Percentiles rank a stretch among this genome's conserved stretches.
These are phyloP conservation scores for Abrus pulchellus DNA, from an alignment of 306 rosid species.

Conservation along the genomic window DNA sequence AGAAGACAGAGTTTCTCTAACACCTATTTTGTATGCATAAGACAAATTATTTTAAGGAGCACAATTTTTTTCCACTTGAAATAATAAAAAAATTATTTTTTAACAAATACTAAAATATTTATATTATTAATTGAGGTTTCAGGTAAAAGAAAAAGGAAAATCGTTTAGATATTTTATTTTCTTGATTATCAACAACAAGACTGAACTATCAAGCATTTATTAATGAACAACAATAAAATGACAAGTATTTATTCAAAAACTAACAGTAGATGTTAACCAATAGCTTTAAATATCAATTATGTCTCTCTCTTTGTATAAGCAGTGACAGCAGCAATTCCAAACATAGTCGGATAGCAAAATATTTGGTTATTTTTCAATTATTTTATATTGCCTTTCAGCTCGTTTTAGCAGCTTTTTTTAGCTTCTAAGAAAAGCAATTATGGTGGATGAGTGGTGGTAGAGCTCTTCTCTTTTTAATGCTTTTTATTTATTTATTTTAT, in stretches of 20 bases:
- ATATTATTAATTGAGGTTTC: background rate
- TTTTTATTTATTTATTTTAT: background rate
- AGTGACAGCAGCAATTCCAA: background rate
- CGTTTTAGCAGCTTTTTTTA: conserved; percentile 49
- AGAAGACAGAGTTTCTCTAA: no score
- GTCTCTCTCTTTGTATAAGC: background rate
- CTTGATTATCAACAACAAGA: background rate
- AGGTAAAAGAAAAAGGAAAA: background rate
- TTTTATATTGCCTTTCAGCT: conserved; percentile 28
- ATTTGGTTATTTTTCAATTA: background rate
- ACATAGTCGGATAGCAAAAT: background rate
- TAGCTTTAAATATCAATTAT: background rate
- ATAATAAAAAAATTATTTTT: no score
- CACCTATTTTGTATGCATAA: no score
- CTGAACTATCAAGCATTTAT: background rate
- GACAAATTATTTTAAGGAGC: no score
- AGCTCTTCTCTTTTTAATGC: conserved; percentile 37
- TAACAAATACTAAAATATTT: background rate
- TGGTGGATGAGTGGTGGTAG: conserved; percentile 36
- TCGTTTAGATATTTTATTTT: background rate
- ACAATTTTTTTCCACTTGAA: no score
- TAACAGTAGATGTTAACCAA: background rate
- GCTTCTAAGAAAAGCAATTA: conserved; percentile 81
- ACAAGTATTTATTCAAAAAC: conserved; percentile 1
- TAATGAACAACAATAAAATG: background rate